Base-by-base conservation (phyloP, 257 asterid species). In the Linaria vulgaris region DNA sequence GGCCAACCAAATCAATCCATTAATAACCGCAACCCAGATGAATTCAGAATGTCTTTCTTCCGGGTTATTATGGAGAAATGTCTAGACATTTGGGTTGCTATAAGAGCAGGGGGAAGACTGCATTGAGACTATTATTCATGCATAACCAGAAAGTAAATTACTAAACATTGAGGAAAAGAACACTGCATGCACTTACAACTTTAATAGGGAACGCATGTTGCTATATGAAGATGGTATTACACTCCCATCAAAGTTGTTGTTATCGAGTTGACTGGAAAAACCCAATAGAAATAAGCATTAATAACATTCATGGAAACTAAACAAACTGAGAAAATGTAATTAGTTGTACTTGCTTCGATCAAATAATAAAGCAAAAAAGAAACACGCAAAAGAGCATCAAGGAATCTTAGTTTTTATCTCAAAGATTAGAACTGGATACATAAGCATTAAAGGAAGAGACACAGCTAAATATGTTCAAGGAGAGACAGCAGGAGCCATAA, bases 221-320 rank as follows among this genome's bases (percentile, higher is more conserved):
- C 91, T 78, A 43, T 85, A 91, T 8, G 94, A 79, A 69, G 82
- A 57, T 16, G 97, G 97, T 69, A 91, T 85, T 0, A 43, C 37
- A 72, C 70, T 91, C 58, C 95, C 96, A 9, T 51, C 74, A 37
- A 91, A 84, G 76, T 91, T 73, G 81, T 91, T 91, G 73, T 88
- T 91, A 66, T 91, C 97, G 45, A 91, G 91, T 71, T 91, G 97
- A 66, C 97, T 91, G 91, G 65, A 71, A 76, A 64, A 54, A 51
- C 67, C 66, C 55, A 52, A 49, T 59, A 24, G 22, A 37, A 64
- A 63, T 60, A 61, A 63, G 60, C 43, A 5, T 44, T 50, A 62
- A 13, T 8, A 49, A 20, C 51, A 63, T 47, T 47, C 24, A 0
- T 6, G 21, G 6, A 0, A 47, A 14, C 41, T 34, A 34, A 34